phyloP scores from a whole-genome alignment of 352 stramenopile genomes.

The Globisporangium spinosum region DNA sequence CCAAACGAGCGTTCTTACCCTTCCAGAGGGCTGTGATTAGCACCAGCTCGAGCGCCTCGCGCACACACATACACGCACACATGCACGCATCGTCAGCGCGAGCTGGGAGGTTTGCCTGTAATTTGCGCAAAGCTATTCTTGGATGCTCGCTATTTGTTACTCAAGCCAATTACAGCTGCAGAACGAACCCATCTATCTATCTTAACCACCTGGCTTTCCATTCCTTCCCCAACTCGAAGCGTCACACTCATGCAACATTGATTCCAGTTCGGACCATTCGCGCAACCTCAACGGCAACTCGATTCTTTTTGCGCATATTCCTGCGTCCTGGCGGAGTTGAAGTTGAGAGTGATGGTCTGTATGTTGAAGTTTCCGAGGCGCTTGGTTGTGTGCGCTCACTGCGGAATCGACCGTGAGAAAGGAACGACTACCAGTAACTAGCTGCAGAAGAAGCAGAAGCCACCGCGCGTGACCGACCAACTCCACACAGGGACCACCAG shows the following conservation, averaged over 20 bases:
- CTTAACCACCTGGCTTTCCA: neutral
- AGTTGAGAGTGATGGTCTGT: neutral
- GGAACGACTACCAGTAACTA: neutral
- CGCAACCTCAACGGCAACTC: conserved; percentile 6
- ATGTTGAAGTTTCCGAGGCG: neutral
- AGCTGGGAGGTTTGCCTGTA: neutral
- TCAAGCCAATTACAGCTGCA: neutral
- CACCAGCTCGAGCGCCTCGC: neutral
- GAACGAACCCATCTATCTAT: neutral
- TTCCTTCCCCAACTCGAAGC: neutral
- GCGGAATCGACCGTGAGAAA: conserved; percentile 5
- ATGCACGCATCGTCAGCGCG: neutral
- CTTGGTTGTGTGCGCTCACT: neutral
- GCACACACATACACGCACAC: neutral
- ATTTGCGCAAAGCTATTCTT: neutral
- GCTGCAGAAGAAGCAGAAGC: neutral
- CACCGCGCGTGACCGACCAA: neutral
- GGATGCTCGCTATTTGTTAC: neutral
- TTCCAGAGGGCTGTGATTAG: neutral
- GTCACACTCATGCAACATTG: conserved; percentile 1
- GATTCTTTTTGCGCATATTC: neutral
- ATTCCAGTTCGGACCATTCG: neutral
- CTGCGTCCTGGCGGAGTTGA: neutral
- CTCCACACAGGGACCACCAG: neutral
- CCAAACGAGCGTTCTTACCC: conserved; percentile 3